Conservation (phyloP, 73 alveolate genomes). For the Tetrahymena malaccensis region DNA sequence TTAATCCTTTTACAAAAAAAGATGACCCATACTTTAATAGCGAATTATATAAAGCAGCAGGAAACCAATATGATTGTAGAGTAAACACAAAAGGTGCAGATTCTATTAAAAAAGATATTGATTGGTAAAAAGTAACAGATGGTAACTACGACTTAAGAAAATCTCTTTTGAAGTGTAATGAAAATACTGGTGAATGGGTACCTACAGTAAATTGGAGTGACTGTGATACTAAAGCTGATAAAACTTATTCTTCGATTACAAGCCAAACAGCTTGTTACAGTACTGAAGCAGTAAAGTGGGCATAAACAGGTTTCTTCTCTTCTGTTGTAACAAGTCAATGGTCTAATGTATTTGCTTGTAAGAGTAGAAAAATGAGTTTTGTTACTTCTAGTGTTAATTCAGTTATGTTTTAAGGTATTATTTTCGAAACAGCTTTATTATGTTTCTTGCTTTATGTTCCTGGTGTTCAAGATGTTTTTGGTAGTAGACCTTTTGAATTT, state of each 20-base stretch:
- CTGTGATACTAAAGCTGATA: neutral
- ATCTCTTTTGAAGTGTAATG: slow-evolving; percentile 15
- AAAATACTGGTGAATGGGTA: neutral
- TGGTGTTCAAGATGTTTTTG: slow-evolving; percentile 34
- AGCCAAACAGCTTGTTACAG: slow-evolving; percentile 32
- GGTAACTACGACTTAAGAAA: slow-evolving; percentile 28
- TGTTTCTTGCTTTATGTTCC: slow-evolving; percentile 19
- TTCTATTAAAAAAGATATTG: slow-evolving; percentile 6
- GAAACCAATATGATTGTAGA: neutral
- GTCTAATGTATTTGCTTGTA: slow-evolving; percentile 39
- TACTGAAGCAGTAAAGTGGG: slow-evolving; percentile 36
- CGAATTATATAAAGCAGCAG: neutral
- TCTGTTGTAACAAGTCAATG: slow-evolving; percentile 29
- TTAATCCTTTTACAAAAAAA: neutral
- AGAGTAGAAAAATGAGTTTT: slow-evolving; percentile 28
- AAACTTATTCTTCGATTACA: neutral
- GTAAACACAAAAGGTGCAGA: neutral
- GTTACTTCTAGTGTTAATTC: neutral
- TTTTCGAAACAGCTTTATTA: slow-evolving; percentile 5
- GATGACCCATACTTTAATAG: neutral
- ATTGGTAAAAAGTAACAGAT: slow-evolving; percentile 22
- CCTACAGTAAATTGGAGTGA: slow-evolving; percentile 10
- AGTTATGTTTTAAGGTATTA: slow-evolving; percentile 28
- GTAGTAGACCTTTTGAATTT: slow-evolving; percentile 29
- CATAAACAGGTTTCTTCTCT: slow-evolving; percentile 34